These are phyloP conservation scores for Spongospora subterranea DNA, from an alignment of 208 protist genomes.

Conservation along the genomic window DNA sequence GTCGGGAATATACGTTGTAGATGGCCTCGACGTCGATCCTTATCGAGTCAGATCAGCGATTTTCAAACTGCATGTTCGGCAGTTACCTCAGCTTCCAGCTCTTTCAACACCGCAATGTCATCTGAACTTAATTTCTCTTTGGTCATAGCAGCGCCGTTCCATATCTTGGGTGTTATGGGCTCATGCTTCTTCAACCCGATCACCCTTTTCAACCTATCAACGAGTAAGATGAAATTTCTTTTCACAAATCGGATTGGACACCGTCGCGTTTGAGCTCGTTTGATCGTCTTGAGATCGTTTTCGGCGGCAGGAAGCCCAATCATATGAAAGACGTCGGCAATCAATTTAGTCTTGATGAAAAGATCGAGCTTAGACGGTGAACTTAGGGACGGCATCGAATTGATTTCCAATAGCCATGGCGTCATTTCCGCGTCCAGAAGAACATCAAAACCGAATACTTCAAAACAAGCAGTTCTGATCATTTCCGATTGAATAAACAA, in stretches of 20 bases:
- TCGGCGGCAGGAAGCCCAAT: conserved; percentile 7
- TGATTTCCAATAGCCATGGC: conserved; percentile 94
- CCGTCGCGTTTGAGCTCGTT: background rate
- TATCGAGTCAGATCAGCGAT: background rate
- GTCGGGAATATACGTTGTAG: conserved; percentile 24
- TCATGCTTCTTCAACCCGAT: conserved; percentile 2
- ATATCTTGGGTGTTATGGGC: no score
- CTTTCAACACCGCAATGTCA: background rate
- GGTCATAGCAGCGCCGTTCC: background rate
- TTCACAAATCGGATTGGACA: background rate
- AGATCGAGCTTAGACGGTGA: conserved; percentile 88
- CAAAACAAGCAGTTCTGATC: conserved; percentile 81
- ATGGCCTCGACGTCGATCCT: conserved; percentile 22
- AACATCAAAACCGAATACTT: conserved; percentile 94
- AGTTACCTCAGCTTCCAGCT: conserved; percentile 15
- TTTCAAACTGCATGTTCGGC: background rate
- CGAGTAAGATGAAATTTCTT: background rate
- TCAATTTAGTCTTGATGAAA: conserved; percentile 59
- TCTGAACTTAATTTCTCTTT: background rate
- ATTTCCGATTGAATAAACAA: background rate
- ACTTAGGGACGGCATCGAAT: conserved; percentile 91
- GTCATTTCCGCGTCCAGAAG: conserved; percentile 87
- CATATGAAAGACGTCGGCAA: conserved; percentile 56
- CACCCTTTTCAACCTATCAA: conserved; percentile 32
- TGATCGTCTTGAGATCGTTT: background rate